Base-by-base conservation (phyloP, 2,329 filamentous ascomycete species). In the Arachnomyces sp. region DNA sequence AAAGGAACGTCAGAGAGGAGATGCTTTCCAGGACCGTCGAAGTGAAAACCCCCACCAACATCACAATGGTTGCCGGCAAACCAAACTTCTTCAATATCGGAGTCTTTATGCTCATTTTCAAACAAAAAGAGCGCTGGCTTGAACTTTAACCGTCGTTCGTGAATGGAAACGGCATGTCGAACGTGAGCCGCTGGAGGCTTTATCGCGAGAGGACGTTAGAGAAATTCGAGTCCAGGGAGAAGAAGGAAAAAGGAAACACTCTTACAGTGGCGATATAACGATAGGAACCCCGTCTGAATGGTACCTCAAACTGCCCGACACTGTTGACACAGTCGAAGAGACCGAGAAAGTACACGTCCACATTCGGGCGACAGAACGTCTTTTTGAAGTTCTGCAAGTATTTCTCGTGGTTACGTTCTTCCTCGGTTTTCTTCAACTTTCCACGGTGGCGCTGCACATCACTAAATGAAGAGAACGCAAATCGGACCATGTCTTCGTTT, bases 101-200 rank as follows among this genome's bases (percentile, higher is more conserved):
- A 67, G 2, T 55, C 44, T 1, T 51, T 39, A 1, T 55, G 48
- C 18, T 54, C 40, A n/a, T 47, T 39, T 13, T 52, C 46, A 9
- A 25, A 25, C 9, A 25, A 5, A 25, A 74, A 58, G 1, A 75
- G 59, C 0, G 70, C 71, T 0, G 71, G 62, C 50, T 73, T 74
- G 61, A 76, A 77, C 52, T 77, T 76, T 43, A 73, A 66, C 4
- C 73, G 68, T 1, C 72, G 63, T 50, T 77, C 73, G 44, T 76
- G 71, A 9, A 75, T 62, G 3, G 71, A 66, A 2, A 76, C 70
- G 1, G 73, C 73, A 39, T 77, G 73, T 1, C 73, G 65, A 18
- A 75, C 65, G 36, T 65, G 65, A 4, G 57, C 49, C 2, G 72
- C 71, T 2, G 69, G 67, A 2, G 69, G 49, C 60, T 17, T 66